Conservation (phyloP, 176 grass and related monocot species). For the Triticum urartu region DNA sequence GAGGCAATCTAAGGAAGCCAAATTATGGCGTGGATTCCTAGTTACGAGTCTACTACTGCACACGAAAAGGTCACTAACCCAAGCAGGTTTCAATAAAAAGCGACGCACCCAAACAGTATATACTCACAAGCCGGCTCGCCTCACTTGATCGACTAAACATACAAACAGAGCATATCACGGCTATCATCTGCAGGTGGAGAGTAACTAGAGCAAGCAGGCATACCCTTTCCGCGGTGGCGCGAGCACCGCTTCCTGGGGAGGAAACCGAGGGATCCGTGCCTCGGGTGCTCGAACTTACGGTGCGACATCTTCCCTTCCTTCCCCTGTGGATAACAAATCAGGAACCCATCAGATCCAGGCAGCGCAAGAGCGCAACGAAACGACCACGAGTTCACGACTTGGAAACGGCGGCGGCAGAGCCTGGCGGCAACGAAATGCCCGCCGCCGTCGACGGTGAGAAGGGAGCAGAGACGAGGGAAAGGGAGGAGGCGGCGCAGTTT, state of each 20-base stretch:
- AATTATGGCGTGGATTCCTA: not conserved
- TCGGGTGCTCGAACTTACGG: conserved; percentile 96
- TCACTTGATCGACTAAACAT: not conserved
- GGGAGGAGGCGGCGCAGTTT: not conserved
- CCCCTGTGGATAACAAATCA: conserved; percentile 23
- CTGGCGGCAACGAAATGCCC: not conserved
- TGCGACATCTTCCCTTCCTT: conserved; percentile 76
- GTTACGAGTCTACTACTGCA: not conserved
- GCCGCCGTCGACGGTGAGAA: not conserved
- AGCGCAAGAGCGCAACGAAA: not conserved
- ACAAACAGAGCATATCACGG: not conserved
- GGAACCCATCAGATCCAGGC: conserved; percentile 24
- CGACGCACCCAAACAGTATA: not conserved
- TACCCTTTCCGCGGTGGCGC: conserved; percentile 97
- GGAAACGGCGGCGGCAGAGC: not conserved
- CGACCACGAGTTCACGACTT: not conserved
- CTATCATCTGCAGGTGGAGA: not conserved
- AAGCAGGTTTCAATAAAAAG: not conserved
- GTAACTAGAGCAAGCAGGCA: not conserved
- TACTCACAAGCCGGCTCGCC: not conserved
- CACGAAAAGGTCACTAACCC: not conserved
- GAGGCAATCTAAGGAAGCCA: no score
- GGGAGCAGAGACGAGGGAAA: not conserved
- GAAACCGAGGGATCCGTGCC: conserved; percentile 95
- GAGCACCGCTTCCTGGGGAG: conserved; percentile 80